Evolutionary conservation across 129 eudicot species (phyloP), one percentile per base, ranked within the genome.

Genomic region (Ambrosia trifida): DNA sequence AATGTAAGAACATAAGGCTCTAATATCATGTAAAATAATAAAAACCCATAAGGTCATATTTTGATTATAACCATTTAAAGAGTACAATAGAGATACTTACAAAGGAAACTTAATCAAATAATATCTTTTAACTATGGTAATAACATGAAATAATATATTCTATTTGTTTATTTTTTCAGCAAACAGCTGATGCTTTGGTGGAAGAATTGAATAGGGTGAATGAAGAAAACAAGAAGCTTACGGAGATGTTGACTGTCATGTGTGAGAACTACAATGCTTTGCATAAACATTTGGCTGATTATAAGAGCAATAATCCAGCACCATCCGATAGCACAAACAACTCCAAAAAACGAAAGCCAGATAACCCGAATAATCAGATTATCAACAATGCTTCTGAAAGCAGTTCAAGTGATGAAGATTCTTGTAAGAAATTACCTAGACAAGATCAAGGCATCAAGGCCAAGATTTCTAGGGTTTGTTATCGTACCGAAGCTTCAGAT

Each of bases 391-490:
- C 41, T 8, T 87, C 87, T 10, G 98, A 87, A 47, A 87, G 84
- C 65, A 85, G 95, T 72, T 93, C 98, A 9, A 87, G 90, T 59
- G 96, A 93, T 43, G 98, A 89, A 74, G 98, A 87, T 56, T 89
- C 91, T 12, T 81, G 72, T 45, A 87, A 87, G 86, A 93, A 89
- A 80, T n/a, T n/a, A n/a, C 87, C 79, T 32, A 89, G 85, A 72
- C 90, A 87, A 74, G 92, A 78, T 40, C 77, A 78, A 51, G 85
- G 83, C 74, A 65, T 89, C 38, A 87, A 93, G 66, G 68, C 96
- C 36, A 93, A 85, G 83, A 79, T 80, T 66, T 81, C 90, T 14
- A 81, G 87, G 63, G 85, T 83, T 54, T 89, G 74, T 74, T 63
- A 76, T 44, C 73, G 85, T 68, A 89, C 88, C 17, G 86, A 89